Evolutionary conservation across 306 rosid genomes (phyloP), one percentile per base, ranked within the genome.

Genomic region (Quercus aquifolioides): DNA sequence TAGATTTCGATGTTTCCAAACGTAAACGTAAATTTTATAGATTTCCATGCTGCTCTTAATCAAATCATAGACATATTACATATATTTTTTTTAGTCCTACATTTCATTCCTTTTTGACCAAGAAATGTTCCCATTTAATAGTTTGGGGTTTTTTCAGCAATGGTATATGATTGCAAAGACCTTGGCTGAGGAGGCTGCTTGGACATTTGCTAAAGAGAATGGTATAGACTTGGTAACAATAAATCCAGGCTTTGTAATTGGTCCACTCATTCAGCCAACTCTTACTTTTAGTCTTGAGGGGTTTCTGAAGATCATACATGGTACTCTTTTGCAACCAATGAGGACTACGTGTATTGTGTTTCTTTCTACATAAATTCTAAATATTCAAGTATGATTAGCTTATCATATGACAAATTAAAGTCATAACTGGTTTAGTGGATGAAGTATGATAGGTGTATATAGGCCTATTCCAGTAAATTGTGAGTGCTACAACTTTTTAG

Each of bases 121-220:
- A 46, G 52, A 46, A 46, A 23, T 4, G 19, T 12, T 26, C 33
- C 28, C 5, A 9, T 11, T 31, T 18, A 14, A 64, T 14, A 64
- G 18, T 5, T 17, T 26, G 1, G 31, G 31, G n/a, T 13, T 15
- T 25, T 55, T 15, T 1, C 74, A 80, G 87, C 6, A 4, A 1
- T 80, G 81, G 84, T 80, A 76, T n/a, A 0, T 14, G 18, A 76
- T 80, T 63, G 74, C 85, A 9, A 85, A 85, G 52, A 74, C 75
- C 4, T 78, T 85, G 52, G 88, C 88, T 6, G 88, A 85, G 73
- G 78, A 85, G 19, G 83, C 80, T 49, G 88, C 88, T 33, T 81
- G 83, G 83, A 81, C 55, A 51, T 85, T 80, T 38, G 75, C 82
- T 2, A 23, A 78, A 28, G 83, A 19, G 25, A 81, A 81, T 46